phyloP scores from a whole-genome alignment of 2,329 filamentous ascomycete genomes.

The Ceratocystis albifundus region DNA sequence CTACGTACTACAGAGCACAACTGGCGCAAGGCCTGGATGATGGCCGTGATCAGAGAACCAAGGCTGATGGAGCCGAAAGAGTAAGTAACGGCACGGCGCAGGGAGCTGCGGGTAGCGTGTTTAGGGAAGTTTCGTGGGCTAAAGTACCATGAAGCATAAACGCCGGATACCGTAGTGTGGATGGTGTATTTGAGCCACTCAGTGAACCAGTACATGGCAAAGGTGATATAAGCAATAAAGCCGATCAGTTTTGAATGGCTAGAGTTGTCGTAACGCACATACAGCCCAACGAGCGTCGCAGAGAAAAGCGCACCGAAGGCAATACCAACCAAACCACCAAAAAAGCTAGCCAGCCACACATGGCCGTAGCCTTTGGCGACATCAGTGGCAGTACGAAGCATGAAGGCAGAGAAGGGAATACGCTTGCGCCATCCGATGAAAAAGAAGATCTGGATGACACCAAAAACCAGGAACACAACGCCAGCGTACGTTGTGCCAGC shows the following conservation, averaged over 20 bases:
- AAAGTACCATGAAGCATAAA: constrained; percentile 94
- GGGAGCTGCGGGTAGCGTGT: constrained; percentile 69
- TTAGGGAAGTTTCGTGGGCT: constrained; percentile 57
- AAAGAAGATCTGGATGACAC: constrained; percentile 65
- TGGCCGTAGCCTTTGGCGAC: constrained; percentile 75
- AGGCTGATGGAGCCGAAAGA: constrained; percentile 85
- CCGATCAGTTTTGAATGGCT: constrained; percentile 63
- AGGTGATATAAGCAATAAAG: constrained; percentile 74
- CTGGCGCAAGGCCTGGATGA: constrained; percentile 77
- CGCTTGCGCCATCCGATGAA: constrained; percentile 83
- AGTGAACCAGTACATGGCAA: constrained; percentile 86
- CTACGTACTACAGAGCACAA: constrained; percentile 62
- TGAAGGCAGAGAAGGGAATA: constrained; percentile 82
- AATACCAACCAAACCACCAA: constrained; percentile 66
- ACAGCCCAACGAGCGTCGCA: constrained; percentile 74
- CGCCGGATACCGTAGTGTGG: constrained; percentile 73
- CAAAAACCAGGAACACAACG: constrained; percentile 76
- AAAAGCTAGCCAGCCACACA: constrained; percentile 72
- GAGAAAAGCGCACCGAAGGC: constrained; percentile 77
- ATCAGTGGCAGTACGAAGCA: constrained; percentile 77
- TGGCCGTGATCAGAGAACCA: constrained; percentile 72
- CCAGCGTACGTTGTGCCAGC: constrained; percentile 69
- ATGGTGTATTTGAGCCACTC: constrained; percentile 92
- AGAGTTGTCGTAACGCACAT: constrained; percentile 65
- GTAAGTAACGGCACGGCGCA: constrained; percentile 72